These are phyloP conservation scores for Phytophthora colocasiae DNA, from an alignment of 352 stramenopile genomes.

Conservation along the genomic window DNA sequence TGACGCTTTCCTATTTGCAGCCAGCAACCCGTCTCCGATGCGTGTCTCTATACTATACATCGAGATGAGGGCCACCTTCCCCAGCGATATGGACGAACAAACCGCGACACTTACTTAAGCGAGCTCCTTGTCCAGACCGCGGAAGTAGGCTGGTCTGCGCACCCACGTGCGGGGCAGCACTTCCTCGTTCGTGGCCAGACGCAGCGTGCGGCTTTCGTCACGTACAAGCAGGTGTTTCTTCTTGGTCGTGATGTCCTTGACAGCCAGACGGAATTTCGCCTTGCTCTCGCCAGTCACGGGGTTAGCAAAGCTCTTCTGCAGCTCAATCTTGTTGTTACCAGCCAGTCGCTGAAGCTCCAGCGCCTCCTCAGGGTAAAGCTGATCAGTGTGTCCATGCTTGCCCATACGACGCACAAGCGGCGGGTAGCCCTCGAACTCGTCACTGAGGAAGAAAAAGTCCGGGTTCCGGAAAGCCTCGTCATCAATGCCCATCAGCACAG, in stretches of 20 bases:
- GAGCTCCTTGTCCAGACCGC: slow-evolving; percentile 66
- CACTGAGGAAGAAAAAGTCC: slow-evolving; percentile 88
- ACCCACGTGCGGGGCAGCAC: slow-evolving; percentile 85
- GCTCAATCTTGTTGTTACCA: slow-evolving; percentile 71
- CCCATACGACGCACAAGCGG: slow-evolving; percentile 80
- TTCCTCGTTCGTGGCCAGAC: slow-evolving; percentile 78
- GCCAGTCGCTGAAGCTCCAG: slow-evolving; percentile 77
- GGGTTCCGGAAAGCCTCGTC: slow-evolving; percentile 82
- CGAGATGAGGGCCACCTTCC: slow-evolving; percentile 7
- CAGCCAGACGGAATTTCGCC: slow-evolving; percentile 76
- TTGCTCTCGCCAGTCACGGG: slow-evolving; percentile 51
- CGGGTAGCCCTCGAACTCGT: slow-evolving; percentile 84
- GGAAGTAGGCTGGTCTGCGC: slow-evolving; percentile 75
- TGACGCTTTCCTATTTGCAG: slow-evolving; percentile 36
- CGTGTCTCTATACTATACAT: slow-evolving; percentile 39
- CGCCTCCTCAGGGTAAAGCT: slow-evolving; percentile 83
- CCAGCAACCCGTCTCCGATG: slow-evolving; percentile 19
- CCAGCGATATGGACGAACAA: slow-evolving; percentile 35
- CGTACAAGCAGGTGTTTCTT: slow-evolving; percentile 82
- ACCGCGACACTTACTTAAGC: slow-evolving; percentile 22
- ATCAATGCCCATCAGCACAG: slow-evolving; percentile 62
- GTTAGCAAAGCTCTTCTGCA: slow-evolving; percentile 85
- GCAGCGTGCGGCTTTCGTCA: slow-evolving; percentile 58
- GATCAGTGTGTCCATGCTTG: slow-evolving; percentile 84
- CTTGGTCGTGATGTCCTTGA: slow-evolving; percentile 86